Evolutionary conservation across 208 protist genomes (phyloP).

Genomic region (Leishmania amazonensis): DNA sequence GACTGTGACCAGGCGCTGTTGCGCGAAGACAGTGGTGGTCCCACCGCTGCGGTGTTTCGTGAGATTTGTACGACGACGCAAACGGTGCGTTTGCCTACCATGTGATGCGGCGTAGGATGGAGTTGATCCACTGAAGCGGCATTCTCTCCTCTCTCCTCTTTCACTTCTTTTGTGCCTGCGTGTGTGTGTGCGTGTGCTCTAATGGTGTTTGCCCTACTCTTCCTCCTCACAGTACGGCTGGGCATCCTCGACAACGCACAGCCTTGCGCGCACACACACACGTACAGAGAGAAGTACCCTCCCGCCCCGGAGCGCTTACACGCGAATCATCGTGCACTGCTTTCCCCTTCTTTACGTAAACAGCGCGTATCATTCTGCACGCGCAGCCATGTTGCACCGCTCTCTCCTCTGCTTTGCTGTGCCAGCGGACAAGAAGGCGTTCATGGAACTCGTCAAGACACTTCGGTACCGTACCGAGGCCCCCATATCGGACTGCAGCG

Average conservation of each 20-base stretch:
- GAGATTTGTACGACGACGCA: not conserved
- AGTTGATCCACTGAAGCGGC: not conserved
- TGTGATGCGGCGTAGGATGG: not conserved
- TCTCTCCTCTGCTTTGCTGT: conserved; percentile 32
- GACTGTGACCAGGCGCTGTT: not conserved
- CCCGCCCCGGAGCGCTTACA: not conserved
- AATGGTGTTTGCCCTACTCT: not conserved
- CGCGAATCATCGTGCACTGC: not conserved
- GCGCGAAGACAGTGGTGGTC: not conserved
- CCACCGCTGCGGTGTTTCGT: not conserved
- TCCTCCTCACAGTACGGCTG: not conserved
- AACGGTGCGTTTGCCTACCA: not conserved
- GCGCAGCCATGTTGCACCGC: conserved; percentile 44
- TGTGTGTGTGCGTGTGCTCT: not conserved
- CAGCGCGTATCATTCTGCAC: not conserved
- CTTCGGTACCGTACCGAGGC: conserved; percentile 91
- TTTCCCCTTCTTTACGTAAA: not conserved
- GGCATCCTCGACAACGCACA: not conserved
- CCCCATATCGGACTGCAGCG: conserved; percentile 85
- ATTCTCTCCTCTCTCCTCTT: not conserved
- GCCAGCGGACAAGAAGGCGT: conserved; percentile 64
- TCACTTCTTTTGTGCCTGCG: not conserved
- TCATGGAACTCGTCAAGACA: conserved; percentile 87
- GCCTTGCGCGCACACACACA: not conserved
- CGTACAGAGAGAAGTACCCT: not conserved